A percentile compares a stretch with the other conserved stretches of the same genome.
These are phyloP conservation scores for Fomitopsis palustris DNA, from an alignment of 1,284 basidiomycete genomes.

Conservation along the genomic window DNA sequence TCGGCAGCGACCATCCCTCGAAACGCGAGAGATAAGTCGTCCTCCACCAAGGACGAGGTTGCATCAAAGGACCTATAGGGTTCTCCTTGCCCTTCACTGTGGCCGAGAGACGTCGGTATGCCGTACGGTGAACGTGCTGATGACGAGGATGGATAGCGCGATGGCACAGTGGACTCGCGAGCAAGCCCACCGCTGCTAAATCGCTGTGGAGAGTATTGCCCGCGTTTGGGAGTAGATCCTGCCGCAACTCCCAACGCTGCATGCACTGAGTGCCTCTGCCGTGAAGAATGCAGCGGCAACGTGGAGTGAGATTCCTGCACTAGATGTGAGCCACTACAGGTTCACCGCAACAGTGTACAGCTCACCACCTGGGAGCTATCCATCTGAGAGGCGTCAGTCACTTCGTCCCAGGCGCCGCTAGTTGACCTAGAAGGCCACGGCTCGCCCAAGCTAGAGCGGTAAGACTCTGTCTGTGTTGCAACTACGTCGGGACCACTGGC, in stretches of 20 bases:
- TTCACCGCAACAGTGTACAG: neutral
- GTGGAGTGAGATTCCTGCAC: constrained; percentile 9
- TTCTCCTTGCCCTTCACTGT: constrained; percentile 19
- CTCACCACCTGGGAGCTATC: constrained; percentile 45
- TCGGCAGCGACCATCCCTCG: constrained; percentile 71
- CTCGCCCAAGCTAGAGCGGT: constrained; percentile 46
- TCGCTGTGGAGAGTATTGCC: constrained; percentile 51
- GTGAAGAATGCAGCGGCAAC: constrained; percentile 41
- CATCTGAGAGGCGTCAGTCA: constrained; percentile 42
- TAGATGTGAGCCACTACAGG: neutral
- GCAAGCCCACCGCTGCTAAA: constrained; percentile 42
- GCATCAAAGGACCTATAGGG: constrained; percentile 41
- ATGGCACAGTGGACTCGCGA: constrained; percentile 30
- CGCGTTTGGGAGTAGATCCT: constrained; percentile 33
- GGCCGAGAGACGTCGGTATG: constrained; percentile 9
- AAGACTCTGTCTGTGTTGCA: constrained; percentile 45
- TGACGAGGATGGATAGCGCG: constrained; percentile 16
- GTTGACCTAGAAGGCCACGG: constrained; percentile 51
- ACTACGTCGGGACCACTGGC: constrained; percentile 49
- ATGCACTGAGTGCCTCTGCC: constrained; percentile 45
- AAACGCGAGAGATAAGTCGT: constrained; percentile 53
- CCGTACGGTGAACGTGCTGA: too few species aligned
- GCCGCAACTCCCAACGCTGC: constrained; percentile 18
- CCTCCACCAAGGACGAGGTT: constrained; percentile 39
- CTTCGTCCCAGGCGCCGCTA: constrained; percentile 63